A percentile compares a stretch with the other conserved stretches of the same genome.
phyloP scores from a whole-genome alignment of 2,329 filamentous ascomycete genomes.

The Calonectria crousiana region DNA sequence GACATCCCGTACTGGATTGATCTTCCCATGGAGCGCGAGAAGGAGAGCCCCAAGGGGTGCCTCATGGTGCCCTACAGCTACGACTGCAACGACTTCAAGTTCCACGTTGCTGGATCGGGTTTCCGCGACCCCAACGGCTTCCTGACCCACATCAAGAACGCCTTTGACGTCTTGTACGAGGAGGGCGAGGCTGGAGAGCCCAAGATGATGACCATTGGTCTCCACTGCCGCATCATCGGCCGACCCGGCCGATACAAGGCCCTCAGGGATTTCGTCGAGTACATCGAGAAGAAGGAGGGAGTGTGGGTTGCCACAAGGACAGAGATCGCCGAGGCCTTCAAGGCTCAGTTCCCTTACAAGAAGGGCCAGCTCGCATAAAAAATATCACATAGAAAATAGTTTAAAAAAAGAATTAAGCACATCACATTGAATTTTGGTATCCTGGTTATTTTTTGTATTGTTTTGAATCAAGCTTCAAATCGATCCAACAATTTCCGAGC shows the following conservation, averaged over 20 bases:
- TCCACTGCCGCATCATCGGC: constrained; percentile 66
- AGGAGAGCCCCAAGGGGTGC: constrained; percentile 57
- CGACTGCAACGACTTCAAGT: constrained; percentile 67
- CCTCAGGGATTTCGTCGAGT: constrained; percentile 64
- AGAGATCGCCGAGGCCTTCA: constrained; percentile 64
- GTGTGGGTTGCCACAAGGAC: constrained; percentile 67
- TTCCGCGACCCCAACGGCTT: constrained; percentile 60
- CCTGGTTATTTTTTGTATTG: neutral
- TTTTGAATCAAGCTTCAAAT: neutral
- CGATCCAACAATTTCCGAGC: neutral
- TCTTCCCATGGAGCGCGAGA: constrained; percentile 59
- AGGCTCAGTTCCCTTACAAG: constrained; percentile 60
- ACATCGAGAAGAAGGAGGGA: constrained; percentile 62
- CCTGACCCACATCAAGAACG: constrained; percentile 60
- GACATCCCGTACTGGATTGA: constrained; percentile 50
- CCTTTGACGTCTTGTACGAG: constrained; percentile 66
- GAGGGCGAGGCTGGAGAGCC: constrained; percentile 61
- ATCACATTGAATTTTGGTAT: neutral
- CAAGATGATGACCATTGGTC: constrained; percentile 69
- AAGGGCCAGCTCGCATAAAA: constrained; percentile 49
- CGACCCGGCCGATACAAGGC: constrained; percentile 64
- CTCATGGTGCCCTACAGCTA: constrained; percentile 67
- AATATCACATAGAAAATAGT: neutral
- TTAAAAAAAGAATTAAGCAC: neutral
- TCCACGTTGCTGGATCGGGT: constrained; percentile 53